phyloP scores from a whole-genome alignment of 805 yeast species.

The Kodamaea sagamina region DNA sequence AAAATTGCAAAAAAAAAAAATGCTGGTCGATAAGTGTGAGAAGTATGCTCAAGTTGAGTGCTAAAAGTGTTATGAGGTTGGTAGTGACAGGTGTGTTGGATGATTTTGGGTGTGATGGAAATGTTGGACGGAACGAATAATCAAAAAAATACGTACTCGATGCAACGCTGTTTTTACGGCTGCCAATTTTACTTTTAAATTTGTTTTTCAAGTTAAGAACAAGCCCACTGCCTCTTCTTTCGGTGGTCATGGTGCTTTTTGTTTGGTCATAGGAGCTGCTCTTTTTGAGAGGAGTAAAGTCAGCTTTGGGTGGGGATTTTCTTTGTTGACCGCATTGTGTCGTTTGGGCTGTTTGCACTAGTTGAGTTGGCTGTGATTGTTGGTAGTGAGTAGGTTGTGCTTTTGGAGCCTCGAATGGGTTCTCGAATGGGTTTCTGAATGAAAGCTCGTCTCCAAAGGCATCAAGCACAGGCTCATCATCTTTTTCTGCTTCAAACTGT shows the following conservation, averaged over 20 bases:
- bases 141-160: conserved; percentile 33
- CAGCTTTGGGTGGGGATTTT: conserved; percentile 2
- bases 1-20: no score
- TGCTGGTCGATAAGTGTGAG: background rate
- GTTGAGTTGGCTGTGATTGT: background rate
- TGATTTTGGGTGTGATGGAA: no score
- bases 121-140: no score
- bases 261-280: conserved; percentile 40
- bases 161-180: conserved; percentile 19
- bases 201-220: conserved; percentile 16
- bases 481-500: background rate
- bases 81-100: no score
- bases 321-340: conserved; percentile 2
- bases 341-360: background rate
- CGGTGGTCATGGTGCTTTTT: conserved; percentile 34
- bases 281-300: conserved; percentile 15
- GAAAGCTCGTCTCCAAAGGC: conserved; percentile 13
- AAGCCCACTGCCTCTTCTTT: conserved; percentile 22
- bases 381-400: background rate
- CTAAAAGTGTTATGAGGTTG: no score
- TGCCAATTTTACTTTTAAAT: conserved; percentile 13
- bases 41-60: background rate
- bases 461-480: conserved; percentile 7
- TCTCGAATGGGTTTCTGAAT: conserved; percentile 23
- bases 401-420: background rate